phyloP scores from a whole-genome alignment of 2,329 filamentous ascomycete genomes.

The Monilinia polystroma region DNA sequence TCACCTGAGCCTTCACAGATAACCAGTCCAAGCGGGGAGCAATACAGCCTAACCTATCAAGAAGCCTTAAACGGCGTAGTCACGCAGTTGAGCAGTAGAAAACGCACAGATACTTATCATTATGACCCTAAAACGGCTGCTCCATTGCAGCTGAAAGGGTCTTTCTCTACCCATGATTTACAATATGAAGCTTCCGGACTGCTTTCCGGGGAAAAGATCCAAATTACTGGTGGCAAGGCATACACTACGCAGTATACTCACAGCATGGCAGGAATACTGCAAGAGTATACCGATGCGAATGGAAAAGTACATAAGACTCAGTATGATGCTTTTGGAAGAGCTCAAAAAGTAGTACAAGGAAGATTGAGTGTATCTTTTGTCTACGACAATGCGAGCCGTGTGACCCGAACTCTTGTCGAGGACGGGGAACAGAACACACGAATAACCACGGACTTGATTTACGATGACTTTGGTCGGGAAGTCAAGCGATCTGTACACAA shows the following conservation, averaged over 20 bases:
- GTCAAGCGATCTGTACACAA: conserved; percentile 8
- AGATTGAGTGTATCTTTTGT: conserved; percentile 11
- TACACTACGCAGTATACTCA: conserved; percentile 1
- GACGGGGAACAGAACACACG: background rate
- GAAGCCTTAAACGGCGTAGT: background rate
- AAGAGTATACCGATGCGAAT: conserved; percentile 10
- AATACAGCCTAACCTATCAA: background rate
- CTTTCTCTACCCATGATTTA: conserved; percentile 10
- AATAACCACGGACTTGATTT: background rate
- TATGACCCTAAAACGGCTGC: conserved; percentile 9
- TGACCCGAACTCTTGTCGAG: conserved; percentile 9
- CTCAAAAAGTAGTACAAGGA: background rate
- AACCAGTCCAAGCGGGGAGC: conserved; percentile 11
- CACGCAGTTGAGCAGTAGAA: background rate
- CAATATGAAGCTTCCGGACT: conserved; percentile 14
- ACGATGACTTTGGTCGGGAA: conserved; percentile 20
- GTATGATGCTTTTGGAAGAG: conserved; percentile 15
- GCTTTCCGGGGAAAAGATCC: conserved; percentile 5
- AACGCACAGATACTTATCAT: conserved; percentile 8
- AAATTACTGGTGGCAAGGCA: background rate
- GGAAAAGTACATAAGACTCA: conserved; percentile 7
- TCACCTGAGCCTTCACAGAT: conserved; percentile 13
- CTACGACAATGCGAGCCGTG: conserved; percentile 17
- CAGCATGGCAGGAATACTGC: conserved; percentile 15
- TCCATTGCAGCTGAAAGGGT: background rate